phyloP scores from a whole-genome alignment of 768 basidiomycete species.

The Polyporus arcularius region DNA sequence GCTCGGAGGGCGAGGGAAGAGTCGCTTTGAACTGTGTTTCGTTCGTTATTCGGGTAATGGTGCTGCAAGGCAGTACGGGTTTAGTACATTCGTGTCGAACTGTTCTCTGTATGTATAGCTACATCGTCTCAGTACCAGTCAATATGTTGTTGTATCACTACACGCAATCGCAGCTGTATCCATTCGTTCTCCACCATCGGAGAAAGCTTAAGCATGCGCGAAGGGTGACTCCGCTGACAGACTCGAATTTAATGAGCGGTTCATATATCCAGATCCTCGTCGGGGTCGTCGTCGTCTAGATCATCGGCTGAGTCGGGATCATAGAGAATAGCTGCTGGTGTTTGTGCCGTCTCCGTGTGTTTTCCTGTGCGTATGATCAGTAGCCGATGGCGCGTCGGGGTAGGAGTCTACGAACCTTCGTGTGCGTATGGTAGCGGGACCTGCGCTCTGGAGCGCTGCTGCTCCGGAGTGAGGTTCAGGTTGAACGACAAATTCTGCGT shows the following conservation, averaged over 20 bases:
- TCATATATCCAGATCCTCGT: constrained; percentile 88
- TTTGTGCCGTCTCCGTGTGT: constrained; percentile 25
- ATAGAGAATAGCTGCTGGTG: constrained; percentile 68
- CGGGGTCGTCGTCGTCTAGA: constrained; percentile 94
- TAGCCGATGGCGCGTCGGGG: background rate
- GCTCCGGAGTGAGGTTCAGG: constrained; percentile 77
- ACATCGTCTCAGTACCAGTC: too few relatives aligned
- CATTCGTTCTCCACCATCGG: background rate
- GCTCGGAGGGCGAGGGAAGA: constrained; percentile 12
- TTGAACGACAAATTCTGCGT: constrained; percentile 84
- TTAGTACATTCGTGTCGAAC: background rate
- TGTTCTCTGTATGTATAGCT: background rate
- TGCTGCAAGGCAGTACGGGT: background rate
- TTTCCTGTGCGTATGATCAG: constrained; percentile 34
- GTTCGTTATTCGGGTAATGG: background rate
- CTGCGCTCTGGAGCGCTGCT: constrained; percentile 74
- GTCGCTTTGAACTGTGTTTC: background rate
- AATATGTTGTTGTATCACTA: background rate
- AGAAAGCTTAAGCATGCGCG: too few relatives aligned
- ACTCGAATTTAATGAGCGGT: too few relatives aligned
- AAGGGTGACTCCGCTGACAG: too few relatives aligned
- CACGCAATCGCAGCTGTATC: background rate
- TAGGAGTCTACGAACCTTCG: constrained; percentile 55
- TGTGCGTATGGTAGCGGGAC: constrained; percentile 92
- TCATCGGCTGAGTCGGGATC: constrained; percentile 95